phyloP scores from a whole-genome alignment of 441 rosid genomes.

The Populus hybrid region DNA sequence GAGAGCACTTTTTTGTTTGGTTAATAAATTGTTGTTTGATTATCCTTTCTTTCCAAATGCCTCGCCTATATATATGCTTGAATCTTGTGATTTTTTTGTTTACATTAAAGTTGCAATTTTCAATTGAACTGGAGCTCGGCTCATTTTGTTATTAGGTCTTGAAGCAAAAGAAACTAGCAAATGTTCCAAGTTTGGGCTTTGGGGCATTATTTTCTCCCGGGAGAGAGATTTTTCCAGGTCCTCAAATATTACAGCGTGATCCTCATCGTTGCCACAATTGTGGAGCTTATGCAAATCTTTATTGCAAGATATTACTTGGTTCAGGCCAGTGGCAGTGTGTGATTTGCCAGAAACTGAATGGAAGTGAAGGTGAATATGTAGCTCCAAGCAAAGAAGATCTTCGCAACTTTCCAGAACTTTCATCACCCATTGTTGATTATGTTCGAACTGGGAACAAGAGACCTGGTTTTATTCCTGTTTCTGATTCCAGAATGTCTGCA shows the following conservation, averaged over 20 bases:
- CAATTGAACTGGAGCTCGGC: conserved; percentile 3
- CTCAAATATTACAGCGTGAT: conserved; percentile 73
- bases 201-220: conserved; percentile 94
- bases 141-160: conserved; percentile 47
- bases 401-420: conserved; percentile 63
- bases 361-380: conserved; percentile 83
- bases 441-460: conserved; percentile 84
- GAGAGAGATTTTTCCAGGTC: conserved; percentile 72
- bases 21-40: background rate
- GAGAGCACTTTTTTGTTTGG: background rate
- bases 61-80: background rate
- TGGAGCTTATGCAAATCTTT: conserved; percentile 85
- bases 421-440: conserved; percentile 78
- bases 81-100: background rate
- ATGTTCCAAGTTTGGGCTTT: conserved; percentile 86
- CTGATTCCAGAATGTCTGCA: conserved; percentile 83
- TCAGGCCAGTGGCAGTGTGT: conserved; percentile 99
- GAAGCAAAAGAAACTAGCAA: conserved; percentile 86
- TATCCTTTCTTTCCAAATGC: background rate
- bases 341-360: conserved; percentile 67
- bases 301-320: conserved; percentile 75
- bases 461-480: conserved; percentile 80
- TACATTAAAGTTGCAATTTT: background rate
- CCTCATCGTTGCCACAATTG: conserved; percentile 89
- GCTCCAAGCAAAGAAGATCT: conserved; percentile 77